Percentiles rank a stretch among this genome's conserved stretches.
These are phyloP conservation scores for Fusarium pseudocircinatum DNA, from an alignment of 2,329 filamentous ascomycete genomes.

Conservation along the genomic window DNA sequence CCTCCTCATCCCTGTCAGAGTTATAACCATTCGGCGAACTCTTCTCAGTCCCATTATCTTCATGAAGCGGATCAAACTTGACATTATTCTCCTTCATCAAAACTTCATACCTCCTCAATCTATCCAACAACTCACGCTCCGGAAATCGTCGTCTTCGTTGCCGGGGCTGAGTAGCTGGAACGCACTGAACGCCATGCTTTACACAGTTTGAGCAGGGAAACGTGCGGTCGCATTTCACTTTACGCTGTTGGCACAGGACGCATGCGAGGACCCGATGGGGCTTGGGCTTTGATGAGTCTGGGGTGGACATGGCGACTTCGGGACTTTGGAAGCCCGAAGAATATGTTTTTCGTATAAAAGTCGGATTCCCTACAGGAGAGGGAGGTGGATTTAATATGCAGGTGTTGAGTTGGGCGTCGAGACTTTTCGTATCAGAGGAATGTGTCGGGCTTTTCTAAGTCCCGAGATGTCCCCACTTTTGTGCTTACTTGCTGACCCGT, in stretches of 20 bases:
- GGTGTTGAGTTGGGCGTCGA: background rate
- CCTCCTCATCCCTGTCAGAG: conserved; percentile 14
- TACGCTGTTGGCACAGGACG: conserved; percentile 70
- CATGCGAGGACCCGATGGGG: conserved; percentile 56
- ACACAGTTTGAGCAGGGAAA: conserved; percentile 67
- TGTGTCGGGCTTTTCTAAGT: conserved; percentile 14
- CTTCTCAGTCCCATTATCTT: background rate
- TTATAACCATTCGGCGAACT: background rate
- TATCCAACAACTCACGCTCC: conserved; percentile 67
- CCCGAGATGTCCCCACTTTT: conserved; percentile 14
- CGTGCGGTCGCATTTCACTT: conserved; percentile 69
- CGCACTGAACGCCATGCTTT: conserved; percentile 56
- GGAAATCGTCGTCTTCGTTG: conserved; percentile 57
- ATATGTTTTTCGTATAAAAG: accelerated
- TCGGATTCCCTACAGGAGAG: no score
- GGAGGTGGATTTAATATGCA: background rate
- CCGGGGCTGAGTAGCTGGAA: conserved; percentile 49
- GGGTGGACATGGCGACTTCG: conserved; percentile 10
- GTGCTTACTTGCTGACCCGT: background rate
- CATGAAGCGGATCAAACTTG: conserved; percentile 59
- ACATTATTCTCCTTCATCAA: conserved; percentile 65
- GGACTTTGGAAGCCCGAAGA: background rate
- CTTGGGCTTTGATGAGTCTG: conserved; percentile 9
- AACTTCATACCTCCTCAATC: conserved; percentile 65
- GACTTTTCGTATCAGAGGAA: background rate